Evolutionary conservation across 2,329 filamentous ascomycete species (phyloP).

Genomic region (Venturia nashicola): DNA sequence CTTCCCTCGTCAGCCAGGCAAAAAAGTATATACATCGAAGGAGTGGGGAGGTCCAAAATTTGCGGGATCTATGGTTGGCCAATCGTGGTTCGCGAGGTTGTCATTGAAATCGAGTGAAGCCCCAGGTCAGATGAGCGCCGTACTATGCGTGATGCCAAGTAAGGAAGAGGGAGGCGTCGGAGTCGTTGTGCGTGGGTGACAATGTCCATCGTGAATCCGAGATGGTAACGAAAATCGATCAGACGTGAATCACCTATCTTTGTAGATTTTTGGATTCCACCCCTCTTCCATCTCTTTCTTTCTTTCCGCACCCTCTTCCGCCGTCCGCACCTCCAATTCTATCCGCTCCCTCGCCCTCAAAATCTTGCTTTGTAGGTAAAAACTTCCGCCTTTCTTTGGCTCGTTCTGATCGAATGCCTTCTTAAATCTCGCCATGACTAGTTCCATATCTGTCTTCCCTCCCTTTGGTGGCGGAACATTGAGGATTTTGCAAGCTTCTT

Average conservation of each 20-base stretch:
- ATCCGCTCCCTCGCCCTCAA: conserved; percentile 82
- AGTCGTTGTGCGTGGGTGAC: not conserved
- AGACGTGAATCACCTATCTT: conserved; percentile 40
- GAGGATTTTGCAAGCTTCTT: conserved; percentile 94
- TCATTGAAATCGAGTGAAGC: not conserved
- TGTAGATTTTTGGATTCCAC: conserved; percentile 92
- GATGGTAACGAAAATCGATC: not conserved
- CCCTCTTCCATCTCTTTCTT: conserved; percentile 74
- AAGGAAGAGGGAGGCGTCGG: not conserved
- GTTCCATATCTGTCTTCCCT: conserved; percentile 65
- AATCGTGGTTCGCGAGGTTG: not conserved
- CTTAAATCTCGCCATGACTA: conserved; percentile 82
- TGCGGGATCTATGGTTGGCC: not conserved
- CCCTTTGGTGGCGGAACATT: conserved; percentile 82
- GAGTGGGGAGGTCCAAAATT: not conserved
- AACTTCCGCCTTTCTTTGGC: conserved; percentile 88
- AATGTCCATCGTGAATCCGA: not conserved
- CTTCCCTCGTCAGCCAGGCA: not conserved
- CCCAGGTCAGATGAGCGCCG: not conserved
- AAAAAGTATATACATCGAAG: not conserved
- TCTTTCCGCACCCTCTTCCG: conserved; percentile 55
- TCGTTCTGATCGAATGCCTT: conserved; percentile 89
- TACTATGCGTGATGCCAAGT: not conserved
- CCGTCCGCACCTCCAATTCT: conserved; percentile 69
- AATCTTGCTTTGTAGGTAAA: conserved; percentile 97